phyloP scores from a whole-genome alignment of 2,329 filamentous ascomycete genomes.

The Cercospora beticola region DNA sequence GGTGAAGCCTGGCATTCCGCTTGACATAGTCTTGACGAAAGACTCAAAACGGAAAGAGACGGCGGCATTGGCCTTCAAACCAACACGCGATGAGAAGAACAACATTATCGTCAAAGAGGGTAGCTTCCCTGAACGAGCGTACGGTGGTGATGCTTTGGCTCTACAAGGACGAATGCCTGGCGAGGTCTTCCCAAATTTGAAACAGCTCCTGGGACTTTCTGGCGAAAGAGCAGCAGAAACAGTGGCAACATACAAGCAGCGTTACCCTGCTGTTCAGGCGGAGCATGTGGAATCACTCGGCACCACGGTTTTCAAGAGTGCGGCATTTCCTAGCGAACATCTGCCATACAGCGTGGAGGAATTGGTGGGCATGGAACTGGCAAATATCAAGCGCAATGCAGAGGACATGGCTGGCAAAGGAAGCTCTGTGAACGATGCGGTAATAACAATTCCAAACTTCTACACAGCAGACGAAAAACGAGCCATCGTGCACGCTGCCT shows the following conservation, averaged over 20 bases:
- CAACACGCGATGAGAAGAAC: conserved; percentile 60
- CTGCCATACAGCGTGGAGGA: conserved; percentile 77
- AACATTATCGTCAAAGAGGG: conserved; percentile 51
- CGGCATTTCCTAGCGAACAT: conserved; percentile 66
- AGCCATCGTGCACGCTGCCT: conserved; percentile 78
- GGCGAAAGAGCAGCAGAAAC: conserved; percentile 51
- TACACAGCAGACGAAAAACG: conserved; percentile 89
- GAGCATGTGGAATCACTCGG: conserved; percentile 59
- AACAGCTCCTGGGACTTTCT: conserved; percentile 77
- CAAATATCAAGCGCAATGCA: conserved; percentile 86
- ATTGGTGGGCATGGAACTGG: conserved; percentile 91
- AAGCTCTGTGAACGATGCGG: conserved; percentile 71
- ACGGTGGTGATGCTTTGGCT: conserved; percentile 88
- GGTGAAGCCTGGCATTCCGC: conserved; percentile 93
- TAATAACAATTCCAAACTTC: conserved; percentile 87
- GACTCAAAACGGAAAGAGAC: conserved; percentile 95
- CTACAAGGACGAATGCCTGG: conserved; percentile 83
- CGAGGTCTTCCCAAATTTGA: conserved; percentile 94
- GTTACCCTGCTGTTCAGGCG: conserved; percentile 77
- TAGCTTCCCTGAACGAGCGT: conserved; percentile 79
- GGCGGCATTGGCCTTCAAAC: conserved; percentile 91
- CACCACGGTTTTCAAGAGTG: conserved; percentile 81
- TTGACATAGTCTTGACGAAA: conserved; percentile 97
- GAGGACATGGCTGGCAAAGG: conserved; percentile 77
- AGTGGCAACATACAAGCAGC: conserved; percentile 67